Evolutionary conservation across 192 early-diverging fungal species (phyloP), one percentile per base, ranked within the genome.

Genomic region (Rhizoclosmatium sp.): DNA sequence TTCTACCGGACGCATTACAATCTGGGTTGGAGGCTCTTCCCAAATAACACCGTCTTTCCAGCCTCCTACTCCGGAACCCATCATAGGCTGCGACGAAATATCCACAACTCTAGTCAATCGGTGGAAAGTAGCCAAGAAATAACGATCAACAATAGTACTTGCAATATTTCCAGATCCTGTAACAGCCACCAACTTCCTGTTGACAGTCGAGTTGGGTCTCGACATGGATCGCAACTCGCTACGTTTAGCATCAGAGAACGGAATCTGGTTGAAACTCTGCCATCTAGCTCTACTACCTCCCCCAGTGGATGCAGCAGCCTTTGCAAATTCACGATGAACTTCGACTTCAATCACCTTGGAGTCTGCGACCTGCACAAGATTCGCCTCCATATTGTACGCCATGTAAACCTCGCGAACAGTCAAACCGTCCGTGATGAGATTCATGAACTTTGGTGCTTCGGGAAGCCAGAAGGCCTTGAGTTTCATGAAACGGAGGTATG

Each of bases 391-490:
- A 2, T 78, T 60, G 79, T 91, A 91, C 5, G 81, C 86, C 72
- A 91, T 72, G 71, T 80, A 91, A 45, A 91, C 70, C 54, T 91
- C 89, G 16, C 84, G 80, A 5, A 88, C 84, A 51, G 80, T 78
- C 40, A 90, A 58, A 5, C 90, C 90, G 56, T 91, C 90, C 65
- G 91, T 87, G 40, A 91, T 72, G 2, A 91, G 42, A 23, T 84
- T 75, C 81, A 91, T 83, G 49, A 82, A 84, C 71, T 91, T 89
- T 45, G 90, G 90, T 16, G 77, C 65, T 80, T 90, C 90, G 10
- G 90, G 90, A 45, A 91, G 74, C 90, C 90, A 91, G 78, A 91
- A 91, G 4, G 82, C 85, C 75, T 91, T 91, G 54, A 91, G 76
- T 66, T 91, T 91, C 89, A 91, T 90, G 82, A 91, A 91, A 69